Evolutionary conservation across 371 early-diverging fungal species (phyloP).

Genomic region (Actinomortierella wolfii): DNA sequence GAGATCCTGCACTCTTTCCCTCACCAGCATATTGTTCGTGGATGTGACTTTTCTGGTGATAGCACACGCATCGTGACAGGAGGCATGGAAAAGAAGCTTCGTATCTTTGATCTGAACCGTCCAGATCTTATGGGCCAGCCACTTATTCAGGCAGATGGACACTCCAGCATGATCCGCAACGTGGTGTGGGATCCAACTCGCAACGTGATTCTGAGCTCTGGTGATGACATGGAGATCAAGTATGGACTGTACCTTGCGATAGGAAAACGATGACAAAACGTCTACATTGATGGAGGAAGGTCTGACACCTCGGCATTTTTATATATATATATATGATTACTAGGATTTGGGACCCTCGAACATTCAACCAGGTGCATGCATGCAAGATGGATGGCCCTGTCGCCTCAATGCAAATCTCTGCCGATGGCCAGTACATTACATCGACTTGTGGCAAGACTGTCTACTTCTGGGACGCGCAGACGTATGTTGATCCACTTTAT

Average conservation of each 20-base stretch:
- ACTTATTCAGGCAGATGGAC: slow-evolving; percentile 57
- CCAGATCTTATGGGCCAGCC: slow-evolving; percentile 55
- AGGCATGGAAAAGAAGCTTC: slow-evolving; percentile 78
- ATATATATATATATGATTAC: neutral
- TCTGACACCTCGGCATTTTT: too few relatives aligned
- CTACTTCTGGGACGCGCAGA: slow-evolving; percentile 73
- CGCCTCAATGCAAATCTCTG: slow-evolving; percentile 71
- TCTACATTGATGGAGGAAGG: too few relatives aligned
- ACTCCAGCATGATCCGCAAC: slow-evolving; percentile 67
- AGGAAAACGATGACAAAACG: slow-evolving; percentile 12
- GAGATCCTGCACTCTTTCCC: slow-evolving; percentile 68
- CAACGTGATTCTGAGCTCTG: slow-evolving; percentile 63
- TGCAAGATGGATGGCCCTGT: slow-evolving; percentile 66
- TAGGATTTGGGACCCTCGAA: slow-evolving; percentile 77
- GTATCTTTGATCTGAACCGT: slow-evolving; percentile 77
- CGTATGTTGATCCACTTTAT: slow-evolving; percentile 55
- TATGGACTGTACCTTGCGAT: slow-evolving; percentile 27
- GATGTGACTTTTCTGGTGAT: slow-evolving; percentile 75
- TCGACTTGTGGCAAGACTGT: slow-evolving; percentile 78
- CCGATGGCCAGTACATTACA: slow-evolving; percentile 69
- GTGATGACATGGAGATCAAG: slow-evolving; percentile 65
- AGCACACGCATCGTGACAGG: slow-evolving; percentile 77
- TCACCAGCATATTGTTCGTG: slow-evolving; percentile 83
- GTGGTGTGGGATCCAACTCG: slow-evolving; percentile 73
- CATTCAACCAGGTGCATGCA: slow-evolving; percentile 60